Evolutionary conservation across 176 grass and related monocot species (phyloP), one percentile per base, ranked within the genome.

Genomic region (Pharus latifolius): DNA sequence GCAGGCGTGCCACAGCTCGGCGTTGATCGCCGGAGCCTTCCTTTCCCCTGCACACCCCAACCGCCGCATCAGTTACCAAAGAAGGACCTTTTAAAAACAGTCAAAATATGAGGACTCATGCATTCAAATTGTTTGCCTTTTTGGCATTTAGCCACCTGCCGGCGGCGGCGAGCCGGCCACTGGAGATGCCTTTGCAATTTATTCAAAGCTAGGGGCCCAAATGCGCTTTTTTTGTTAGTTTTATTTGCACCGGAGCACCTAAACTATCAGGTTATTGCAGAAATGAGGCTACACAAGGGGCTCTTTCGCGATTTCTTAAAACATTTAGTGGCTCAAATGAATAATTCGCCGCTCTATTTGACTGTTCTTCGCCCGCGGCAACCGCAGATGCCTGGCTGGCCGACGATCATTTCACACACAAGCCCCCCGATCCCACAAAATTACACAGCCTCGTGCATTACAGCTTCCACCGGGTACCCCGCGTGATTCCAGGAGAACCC

Each of bases 1-100:
- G 53, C 87, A 90, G 45, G 87, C 87, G 66, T 90, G 82, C 87
- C 87, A 90, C 46, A 90, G 73, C 67, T 90, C 87, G 82, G 77
- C 76, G 72, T 90, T 90, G 67, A 90, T 86, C 78, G 60, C 25
- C 60, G 78, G 78, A 59, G 60, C 30, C 53, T 78, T 82, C 87
- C 78, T 78, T 56, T 86, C 78, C 53, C 57, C 85, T 88, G 85
- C 76, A 59, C 37, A 48, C 6, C 56, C 80, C 73, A 50, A 35
- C 55, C 10, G 7, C 63, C 2, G 0, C 55, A 18, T 85, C 70
- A 80, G 22, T 56, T 28, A 58, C 69, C 1, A 2, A 56, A 49
- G 1, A 19, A 56, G 2, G 2, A 7, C 15, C 5, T 3, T 48
- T 56, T 16, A 4, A 24, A 55, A 26, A 46, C 28, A 19, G 13